Base-by-base conservation (phyloP, 2,329 filamentous ascomycete species). In the Lasiodiplodia sp. region DNA sequence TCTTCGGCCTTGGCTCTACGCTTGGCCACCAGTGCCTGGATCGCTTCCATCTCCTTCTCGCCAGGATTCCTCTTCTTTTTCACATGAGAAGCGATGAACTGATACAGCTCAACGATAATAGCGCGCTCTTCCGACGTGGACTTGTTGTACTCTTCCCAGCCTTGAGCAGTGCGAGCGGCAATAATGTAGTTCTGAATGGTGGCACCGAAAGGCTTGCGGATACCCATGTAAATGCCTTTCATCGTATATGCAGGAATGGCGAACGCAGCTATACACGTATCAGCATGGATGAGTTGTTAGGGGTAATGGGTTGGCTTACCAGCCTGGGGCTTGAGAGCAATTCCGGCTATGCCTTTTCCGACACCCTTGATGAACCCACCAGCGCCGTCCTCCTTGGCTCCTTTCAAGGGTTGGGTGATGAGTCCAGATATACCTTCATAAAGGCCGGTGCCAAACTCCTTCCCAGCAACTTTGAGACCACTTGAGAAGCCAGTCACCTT, bases 361-460 rank as follows among this genome's bases (percentile, higher is more conserved):
- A 97, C 85, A 0, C 93, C 93, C 78, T 95, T 96, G 25, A 94
- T 77, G 6, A 95, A 84, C 1, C 94, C 94, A 8, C 83, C 83
- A 1, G 82, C 78, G 2, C 89, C 89, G 71, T 89, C 87, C 72
- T 92, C 88, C 75, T 87, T 87, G 2, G 88, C 88, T 14, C 89
- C 94, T 69, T 87, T 86, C 4, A 90, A 79, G 0, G 94, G 94
- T 72, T 96, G 93, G 0, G 88, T 95, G 14, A 95, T 86, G 3
- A 97, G 82, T 0, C 94, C 94, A 2, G 93, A 89, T 37, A 96
- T 88, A 4, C 93, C 93, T 75, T 96, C 93, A 75, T 89, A 96
- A 31, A 97, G 82, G 0, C 93, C 93, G 67, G 91, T 86, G 0
- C 89, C 90, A 67, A 96, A 90, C 78, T 93, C 92, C 82, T 91